Conservation (phyloP, 1,284 basidiomycete species). For the Vanrija humicola region DNA sequence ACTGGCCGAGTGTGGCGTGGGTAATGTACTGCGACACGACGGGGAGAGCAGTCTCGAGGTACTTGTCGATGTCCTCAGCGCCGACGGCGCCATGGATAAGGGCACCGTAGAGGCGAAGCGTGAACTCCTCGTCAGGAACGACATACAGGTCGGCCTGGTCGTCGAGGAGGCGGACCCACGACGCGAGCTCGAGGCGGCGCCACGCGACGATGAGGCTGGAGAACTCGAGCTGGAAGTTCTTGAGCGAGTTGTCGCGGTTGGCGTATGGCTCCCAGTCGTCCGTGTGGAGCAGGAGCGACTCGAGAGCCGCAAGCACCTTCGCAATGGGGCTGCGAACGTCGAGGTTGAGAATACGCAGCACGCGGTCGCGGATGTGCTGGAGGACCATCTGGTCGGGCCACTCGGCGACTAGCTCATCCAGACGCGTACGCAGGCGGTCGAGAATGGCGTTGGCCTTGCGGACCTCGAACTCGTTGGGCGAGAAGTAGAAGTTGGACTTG, state of each 20-base stretch:
- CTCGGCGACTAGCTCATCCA: slow-evolving; percentile 63
- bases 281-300: slow-evolving; percentile 79
- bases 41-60: slow-evolving; percentile 64
- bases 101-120: slow-evolving; percentile 86
- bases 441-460: slow-evolving; percentile 60
- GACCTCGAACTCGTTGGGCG: slow-evolving; percentile 66
- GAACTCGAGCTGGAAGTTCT: slow-evolving; percentile 62
- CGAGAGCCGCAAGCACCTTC: slow-evolving; percentile 75
- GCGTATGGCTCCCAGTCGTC: slow-evolving; percentile 98
- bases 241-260: slow-evolving; percentile 78
- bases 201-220: slow-evolving; percentile 78
- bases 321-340: slow-evolving; percentile 72
- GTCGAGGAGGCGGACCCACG: slow-evolving; percentile 80
- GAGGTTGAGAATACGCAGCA: slow-evolving; percentile 64
- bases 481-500: slow-evolving; percentile 72
- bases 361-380: slow-evolving; percentile 74
- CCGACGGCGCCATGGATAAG: slow-evolving; percentile 63
- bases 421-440: slow-evolving; percentile 54
- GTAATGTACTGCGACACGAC: slow-evolving; percentile 79
- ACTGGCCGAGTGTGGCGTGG: slow-evolving; percentile 80
- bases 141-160: slow-evolving; percentile 63
- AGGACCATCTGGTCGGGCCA: slow-evolving; percentile 99
- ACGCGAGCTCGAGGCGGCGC: slow-evolving; percentile 82
- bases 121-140: slow-evolving; percentile 71
- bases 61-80: slow-evolving; percentile 45